Base-by-base conservation (phyloP, 2,329 filamentous ascomycete genomes). In the Nemania diffusa region DNA sequence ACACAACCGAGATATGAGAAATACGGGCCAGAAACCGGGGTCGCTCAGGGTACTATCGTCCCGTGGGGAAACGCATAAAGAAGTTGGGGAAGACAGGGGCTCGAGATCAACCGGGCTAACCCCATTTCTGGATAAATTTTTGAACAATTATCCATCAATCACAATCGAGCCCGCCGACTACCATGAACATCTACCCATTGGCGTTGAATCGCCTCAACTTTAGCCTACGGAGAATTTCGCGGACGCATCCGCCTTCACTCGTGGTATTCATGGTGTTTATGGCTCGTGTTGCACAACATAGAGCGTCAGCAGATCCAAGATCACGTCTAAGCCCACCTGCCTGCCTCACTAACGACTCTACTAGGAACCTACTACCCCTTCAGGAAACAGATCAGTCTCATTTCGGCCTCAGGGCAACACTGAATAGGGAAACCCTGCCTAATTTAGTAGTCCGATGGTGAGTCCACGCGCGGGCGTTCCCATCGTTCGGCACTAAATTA, bases 61-160 rank as follows among this genome's bases (percentile, higher is more conserved):
- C n/a, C 59, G 62, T 63, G 65, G 64, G 65, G 67, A 57, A 64
- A 22, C 3, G 53, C 27, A 50, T 52, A 11, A 58, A 62, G 42
- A 65, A 51, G 63, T 66, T 57, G 65, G 59, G 62, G 68, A 69
- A 65, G 57, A 66, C 63, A 62, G 58, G 60, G 65, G 52, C n/a
- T 15, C 32, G 60, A 69, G 48, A 65, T 67, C 65, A 70, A 57
- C 70, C 68, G 65, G 48, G 40, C 42, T 46, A 11, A 50, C 63
- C 65, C 68, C 63, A 70, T 70, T 69, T 50, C 52, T 71, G 69
- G 69, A 67, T 27, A 69, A 70, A 68, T 53, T 67, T 5, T 15
- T 24, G 29, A 37, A 44, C 26, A 59, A 65, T 65, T 67, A 20
- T 70, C 70, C 70, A 62, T 71, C 69, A 71, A 70, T 71, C 68